Percentiles rank a stretch among this genome's conserved stretches.
These are phyloP conservation scores for Conticribra guillardii DNA, from an alignment of 108 stramenopile genomes.

Conservation along the genomic window DNA sequence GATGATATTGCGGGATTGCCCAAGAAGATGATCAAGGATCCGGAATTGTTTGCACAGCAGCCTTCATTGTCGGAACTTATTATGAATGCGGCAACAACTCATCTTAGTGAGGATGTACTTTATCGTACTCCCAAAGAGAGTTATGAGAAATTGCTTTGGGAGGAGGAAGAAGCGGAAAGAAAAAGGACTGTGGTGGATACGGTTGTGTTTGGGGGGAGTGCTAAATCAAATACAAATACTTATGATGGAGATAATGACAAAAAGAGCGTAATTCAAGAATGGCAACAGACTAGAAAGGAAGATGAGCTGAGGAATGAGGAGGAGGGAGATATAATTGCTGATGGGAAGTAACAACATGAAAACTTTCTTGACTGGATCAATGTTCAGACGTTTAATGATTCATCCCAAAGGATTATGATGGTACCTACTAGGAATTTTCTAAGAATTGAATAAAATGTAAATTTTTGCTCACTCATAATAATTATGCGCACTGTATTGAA, in stretches of 20 bases:
- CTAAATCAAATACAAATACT: neutral
- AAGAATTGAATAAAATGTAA: too few relatives aligned
- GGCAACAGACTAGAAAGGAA: constrained; percentile 42
- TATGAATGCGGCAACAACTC: constrained; percentile 63
- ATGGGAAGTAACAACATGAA: too few relatives aligned
- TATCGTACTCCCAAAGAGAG: constrained; percentile 76
- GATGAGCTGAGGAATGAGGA: too few relatives aligned
- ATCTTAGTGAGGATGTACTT: constrained; percentile 78
- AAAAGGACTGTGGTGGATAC: constrained; percentile 1
- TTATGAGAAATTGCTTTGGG: constrained; percentile 59
- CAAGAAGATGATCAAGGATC: constrained; percentile 53
- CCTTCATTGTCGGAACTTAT: constrained; percentile 83
- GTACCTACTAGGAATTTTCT: too few relatives aligned
- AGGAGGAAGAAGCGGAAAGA: constrained; percentile 38
- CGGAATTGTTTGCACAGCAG: constrained; percentile 28
- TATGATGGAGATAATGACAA: neutral
- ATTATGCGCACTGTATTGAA: too few relatives aligned
- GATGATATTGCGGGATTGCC: constrained; percentile 75
- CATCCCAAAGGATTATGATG: too few relatives aligned
- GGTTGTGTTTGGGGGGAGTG: constrained; percentile 1
- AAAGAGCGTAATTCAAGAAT: constrained; percentile 30
- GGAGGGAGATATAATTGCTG: too few relatives aligned
- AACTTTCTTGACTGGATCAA: too few relatives aligned
- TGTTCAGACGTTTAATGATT: too few relatives aligned
- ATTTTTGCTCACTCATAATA: too few relatives aligned